phyloP scores from a whole-genome alignment of 768 basidiomycete species.

The Cytidiella melzeri region DNA sequence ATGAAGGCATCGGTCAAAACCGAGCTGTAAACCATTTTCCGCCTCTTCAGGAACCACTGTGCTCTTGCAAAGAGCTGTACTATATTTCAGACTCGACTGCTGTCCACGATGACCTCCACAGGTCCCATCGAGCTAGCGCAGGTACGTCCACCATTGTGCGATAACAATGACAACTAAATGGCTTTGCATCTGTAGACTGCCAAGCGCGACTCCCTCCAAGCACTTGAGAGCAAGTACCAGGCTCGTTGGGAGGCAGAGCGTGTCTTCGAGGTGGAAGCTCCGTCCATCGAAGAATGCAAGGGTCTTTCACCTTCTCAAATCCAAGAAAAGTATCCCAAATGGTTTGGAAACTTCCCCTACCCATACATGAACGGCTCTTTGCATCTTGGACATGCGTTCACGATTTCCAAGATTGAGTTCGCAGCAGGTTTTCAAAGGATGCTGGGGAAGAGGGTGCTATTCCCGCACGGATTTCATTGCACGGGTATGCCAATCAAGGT shows the following conservation, averaged over 20 bases:
- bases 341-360: conserved; percentile 95
- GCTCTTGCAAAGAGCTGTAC: conserved; percentile 8
- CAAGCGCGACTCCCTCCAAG: conserved; percentile 84
- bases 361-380: conserved; percentile 99
- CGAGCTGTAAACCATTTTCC: conserved; percentile 6
- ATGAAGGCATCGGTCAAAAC: no score
- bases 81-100: background rate
- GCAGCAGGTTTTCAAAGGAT: conserved; percentile 92
- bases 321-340: conserved; percentile 80
- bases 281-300: conserved; percentile 55
- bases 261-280: conserved; percentile 83
- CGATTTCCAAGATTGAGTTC: conserved; percentile 97
- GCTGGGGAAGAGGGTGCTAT: conserved; percentile 89
- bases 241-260: conserved; percentile 68
- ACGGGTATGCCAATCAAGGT: conserved; percentile 99
- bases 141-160: conserved; percentile 14
- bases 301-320: conserved; percentile 63
- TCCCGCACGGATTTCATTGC: conserved; percentile 97
- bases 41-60: conserved; percentile 2
- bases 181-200: conserved; percentile 70
- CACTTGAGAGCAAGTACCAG: conserved; percentile 83
- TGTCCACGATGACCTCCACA: conserved; percentile 12
- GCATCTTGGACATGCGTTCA: conserved; percentile 96
- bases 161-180: background rate
- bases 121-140: conserved; percentile 28